A percentile compares a stretch with the other conserved stretches of the same genome.
phyloP scores from a whole-genome alignment of 1,284 basidiomycete genomes.

The Ceratobasidium papillatum region DNA sequence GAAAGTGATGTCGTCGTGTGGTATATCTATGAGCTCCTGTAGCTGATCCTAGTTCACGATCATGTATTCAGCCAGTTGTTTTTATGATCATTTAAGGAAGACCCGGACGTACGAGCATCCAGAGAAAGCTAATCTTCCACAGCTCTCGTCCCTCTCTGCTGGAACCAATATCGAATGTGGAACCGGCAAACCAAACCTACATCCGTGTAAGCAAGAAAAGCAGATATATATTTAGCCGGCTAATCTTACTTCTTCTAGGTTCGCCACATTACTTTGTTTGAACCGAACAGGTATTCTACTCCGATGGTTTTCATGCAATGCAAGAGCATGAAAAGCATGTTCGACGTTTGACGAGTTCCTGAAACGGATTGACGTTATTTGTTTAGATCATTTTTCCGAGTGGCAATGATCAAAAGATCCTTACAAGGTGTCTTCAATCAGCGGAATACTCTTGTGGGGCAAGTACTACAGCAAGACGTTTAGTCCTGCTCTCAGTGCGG shows the following conservation, averaged over 20 bases:
- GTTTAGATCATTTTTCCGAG: too few species aligned
- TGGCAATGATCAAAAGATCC: too few species aligned
- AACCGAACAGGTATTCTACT: background rate
- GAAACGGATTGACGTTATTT: background rate
- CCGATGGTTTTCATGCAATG: constrained; percentile 2
- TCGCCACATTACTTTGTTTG: background rate
- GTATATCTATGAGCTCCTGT: background rate
- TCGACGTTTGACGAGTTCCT: background rate
- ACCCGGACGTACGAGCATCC: background rate
- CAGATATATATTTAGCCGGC: background rate
- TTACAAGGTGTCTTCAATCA: background rate
- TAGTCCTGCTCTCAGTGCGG: too few species aligned
- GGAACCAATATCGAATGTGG: background rate
- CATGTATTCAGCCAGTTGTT: background rate
- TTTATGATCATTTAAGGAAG: background rate
- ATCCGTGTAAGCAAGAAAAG: background rate
- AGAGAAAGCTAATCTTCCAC: constrained; percentile 2
- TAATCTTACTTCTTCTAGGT: background rate
- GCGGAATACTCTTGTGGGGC: background rate
- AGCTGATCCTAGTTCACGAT: background rate
- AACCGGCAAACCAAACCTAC: background rate
- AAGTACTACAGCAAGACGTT: background rate
- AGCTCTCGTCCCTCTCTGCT: background rate
- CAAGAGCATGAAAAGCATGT: background rate
- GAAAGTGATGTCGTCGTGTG: background rate